A percentile compares a stretch with the other conserved stretches of the same genome.
phyloP scores from a whole-genome alignment of 2,329 filamentous ascomycete species.

The Diaporthe nobilis region DNA sequence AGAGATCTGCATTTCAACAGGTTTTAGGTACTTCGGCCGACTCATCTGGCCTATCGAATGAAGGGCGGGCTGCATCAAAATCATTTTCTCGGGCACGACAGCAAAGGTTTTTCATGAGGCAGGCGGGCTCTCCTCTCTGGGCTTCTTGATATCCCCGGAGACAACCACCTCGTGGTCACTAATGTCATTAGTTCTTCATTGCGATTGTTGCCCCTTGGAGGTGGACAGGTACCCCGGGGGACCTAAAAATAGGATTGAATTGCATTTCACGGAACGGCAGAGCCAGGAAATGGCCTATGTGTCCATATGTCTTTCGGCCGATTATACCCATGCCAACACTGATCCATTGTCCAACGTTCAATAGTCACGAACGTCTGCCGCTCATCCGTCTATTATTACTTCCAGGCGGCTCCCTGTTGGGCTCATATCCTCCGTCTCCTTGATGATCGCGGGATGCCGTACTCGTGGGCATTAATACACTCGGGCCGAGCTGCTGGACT shows the following conservation, averaged over 20 bases:
- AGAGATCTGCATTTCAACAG: no score
- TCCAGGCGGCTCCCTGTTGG: not conserved
- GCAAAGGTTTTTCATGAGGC: not conserved
- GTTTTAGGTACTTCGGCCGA: not conserved
- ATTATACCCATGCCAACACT: not conserved
- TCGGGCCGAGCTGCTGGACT: not conserved
- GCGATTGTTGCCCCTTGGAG: not conserved
- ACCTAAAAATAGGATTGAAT: not conserved
- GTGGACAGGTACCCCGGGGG: rapidly evolving
- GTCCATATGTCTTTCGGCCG: not conserved
- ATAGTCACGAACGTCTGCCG: not conserved
- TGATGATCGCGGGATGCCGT: not conserved
- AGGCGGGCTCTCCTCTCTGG: not conserved
- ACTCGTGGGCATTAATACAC: not conserved
- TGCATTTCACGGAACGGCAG: not conserved
- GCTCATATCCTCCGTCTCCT: not conserved
- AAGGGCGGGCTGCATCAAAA: no score
- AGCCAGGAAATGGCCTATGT: not conserved
- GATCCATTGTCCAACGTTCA: not conserved
- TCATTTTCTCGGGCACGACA: not conserved
- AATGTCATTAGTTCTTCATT: not conserved
- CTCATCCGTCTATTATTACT: not conserved
- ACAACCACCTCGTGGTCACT: not conserved
- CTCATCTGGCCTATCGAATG: not conserved
- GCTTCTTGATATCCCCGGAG: no score